Evolutionary conservation across 2,329 filamentous ascomycete genomes (phyloP), one percentile per base, ranked within the genome.

Genomic region (Talaromyces sp.): DNA sequence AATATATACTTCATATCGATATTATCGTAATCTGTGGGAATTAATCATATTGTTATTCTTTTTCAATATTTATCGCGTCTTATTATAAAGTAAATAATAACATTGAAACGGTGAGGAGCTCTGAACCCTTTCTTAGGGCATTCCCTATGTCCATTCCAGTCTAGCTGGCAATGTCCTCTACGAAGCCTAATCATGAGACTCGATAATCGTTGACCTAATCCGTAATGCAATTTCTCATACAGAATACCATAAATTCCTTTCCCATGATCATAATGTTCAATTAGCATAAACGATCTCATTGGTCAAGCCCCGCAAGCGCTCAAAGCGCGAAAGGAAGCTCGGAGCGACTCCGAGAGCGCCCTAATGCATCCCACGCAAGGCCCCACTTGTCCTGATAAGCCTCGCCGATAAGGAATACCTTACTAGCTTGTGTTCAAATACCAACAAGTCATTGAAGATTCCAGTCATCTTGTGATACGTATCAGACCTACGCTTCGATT

Each of bases 321-420:
- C 27, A 34, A 31, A 53, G 63, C 45, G 63, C 58, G n/a, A 29
- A 5, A 36, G 63, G 63, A 61, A 65, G 47, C 36, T 45, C 58
- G 58, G 58, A 65, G 63, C 63, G 63, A 61, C 49, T 27, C 19
- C 45, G 19, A 34, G n/a, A 22, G 3, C 7, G 31, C 13, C 27
- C 31, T 56, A 34, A 15, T 15, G 1, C 56, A 58, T 51, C 63
- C 56, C 63, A 43, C 63, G 22, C 19, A 47, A 51, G 34, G n/a
- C 22, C 31, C 43, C 47, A 27, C 63, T 34, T 40, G 10, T 31
- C 13, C 17, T 13, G 15, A 27, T n/a, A 27, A n/a, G 40, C 31
- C 17, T 27, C 40, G 11, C 25, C 47, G 47, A 61, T 25, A 27
- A 45, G 31, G 5, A 22, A 15, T n/a, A n/a, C n/a, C n/a, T n/a